These are phyloP conservation scores for Alternaria infectoria DNA, from an alignment of 2,329 filamentous ascomycete genomes.

Conservation along the genomic window DNA sequence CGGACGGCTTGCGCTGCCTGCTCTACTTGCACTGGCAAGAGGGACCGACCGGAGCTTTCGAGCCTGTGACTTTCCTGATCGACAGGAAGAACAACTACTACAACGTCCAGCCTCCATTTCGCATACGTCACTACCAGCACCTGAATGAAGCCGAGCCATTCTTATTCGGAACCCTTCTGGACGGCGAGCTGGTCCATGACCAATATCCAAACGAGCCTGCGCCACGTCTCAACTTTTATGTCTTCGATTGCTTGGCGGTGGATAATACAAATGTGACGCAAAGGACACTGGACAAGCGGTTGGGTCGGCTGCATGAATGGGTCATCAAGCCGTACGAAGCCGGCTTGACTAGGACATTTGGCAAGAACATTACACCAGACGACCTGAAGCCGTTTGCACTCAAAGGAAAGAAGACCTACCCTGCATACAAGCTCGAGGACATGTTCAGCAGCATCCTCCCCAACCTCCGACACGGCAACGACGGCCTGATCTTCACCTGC, in stretches of 20 bases:
- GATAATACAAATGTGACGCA: slow-evolving; percentile 78
- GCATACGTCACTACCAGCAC: slow-evolving; percentile 77
- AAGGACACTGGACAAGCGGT: slow-evolving; percentile 82
- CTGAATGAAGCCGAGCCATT: slow-evolving; percentile 63
- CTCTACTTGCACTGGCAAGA: slow-evolving; percentile 81
- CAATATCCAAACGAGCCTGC: slow-evolving; percentile 67
- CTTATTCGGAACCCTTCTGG: slow-evolving; percentile 81
- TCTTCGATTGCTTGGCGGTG: slow-evolving; percentile 90
- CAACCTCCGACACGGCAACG: slow-evolving; percentile 86
- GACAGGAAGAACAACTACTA: slow-evolving; percentile 99
- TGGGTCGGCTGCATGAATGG: slow-evolving; percentile 82
- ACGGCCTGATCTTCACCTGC: slow-evolving; percentile 98
- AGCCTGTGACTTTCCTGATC: slow-evolving; percentile 80
- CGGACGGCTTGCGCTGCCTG: slow-evolving; percentile 94
- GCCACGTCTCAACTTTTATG: slow-evolving; percentile 77
- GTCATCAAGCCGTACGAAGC: slow-evolving; percentile 74
- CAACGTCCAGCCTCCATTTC: slow-evolving; percentile 74
- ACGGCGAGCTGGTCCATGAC: slow-evolving; percentile 93
- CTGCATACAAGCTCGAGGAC: slow-evolving; percentile 75
- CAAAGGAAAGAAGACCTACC: slow-evolving; percentile 87
- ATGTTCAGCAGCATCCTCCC: slow-evolving; percentile 91
- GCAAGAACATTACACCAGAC: slow-evolving; percentile 59
- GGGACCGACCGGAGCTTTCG: slow-evolving; percentile 20
- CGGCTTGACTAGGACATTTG: slow-evolving; percentile 54
- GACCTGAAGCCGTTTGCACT: slow-evolving; percentile 73